Evolutionary conservation across 805 yeast genomes (phyloP).

Genomic region (Spathaspora hagerdaliae): DNA sequence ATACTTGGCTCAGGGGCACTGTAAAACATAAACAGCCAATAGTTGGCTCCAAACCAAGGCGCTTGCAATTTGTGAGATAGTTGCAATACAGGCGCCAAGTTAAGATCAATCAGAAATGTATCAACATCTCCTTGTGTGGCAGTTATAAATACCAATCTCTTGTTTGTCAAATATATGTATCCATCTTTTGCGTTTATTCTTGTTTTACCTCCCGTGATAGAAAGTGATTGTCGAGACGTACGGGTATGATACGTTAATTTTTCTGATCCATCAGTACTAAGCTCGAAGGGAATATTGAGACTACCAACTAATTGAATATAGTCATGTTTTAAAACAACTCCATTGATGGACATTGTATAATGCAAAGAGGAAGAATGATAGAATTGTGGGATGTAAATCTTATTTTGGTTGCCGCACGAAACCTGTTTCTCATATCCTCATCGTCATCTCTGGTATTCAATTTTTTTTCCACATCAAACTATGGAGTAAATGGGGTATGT

Average conservation of each 20-base stretch:
- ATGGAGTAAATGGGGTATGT: too few species aligned
- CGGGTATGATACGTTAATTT: slow-evolving; percentile 8
- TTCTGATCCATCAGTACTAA: slow-evolving; percentile 15
- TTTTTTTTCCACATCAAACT: too few species aligned
- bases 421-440: too few species aligned
- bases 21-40: slow-evolving; percentile 41
- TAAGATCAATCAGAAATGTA: slow-evolving; percentile 35
- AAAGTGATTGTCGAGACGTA: slow-evolving; percentile 25
- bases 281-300: slow-evolving; percentile 13
- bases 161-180: slow-evolving; percentile 36
- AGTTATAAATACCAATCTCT: slow-evolving; percentile 37
- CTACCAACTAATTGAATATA: slow-evolving; percentile 5
- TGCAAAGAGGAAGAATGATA: too few species aligned
- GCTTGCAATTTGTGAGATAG: slow-evolving; percentile 39
- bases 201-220: slow-evolving; percentile 18
- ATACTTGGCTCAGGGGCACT: slow-evolving; percentile 27
- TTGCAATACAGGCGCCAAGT: slow-evolving; percentile 21
- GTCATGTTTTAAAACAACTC: slow-evolving; percentile 14
- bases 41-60: slow-evolving; percentile 55
- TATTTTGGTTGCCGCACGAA: too few species aligned
- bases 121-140: slow-evolving; percentile 39
- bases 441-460: too few species aligned
- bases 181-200: slow-evolving; percentile 36
- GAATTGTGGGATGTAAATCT: too few species aligned
- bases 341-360: slow-evolving; percentile 25